phyloP scores from a whole-genome alignment of 129 eudicot species.

The Cynara cardunculus region DNA sequence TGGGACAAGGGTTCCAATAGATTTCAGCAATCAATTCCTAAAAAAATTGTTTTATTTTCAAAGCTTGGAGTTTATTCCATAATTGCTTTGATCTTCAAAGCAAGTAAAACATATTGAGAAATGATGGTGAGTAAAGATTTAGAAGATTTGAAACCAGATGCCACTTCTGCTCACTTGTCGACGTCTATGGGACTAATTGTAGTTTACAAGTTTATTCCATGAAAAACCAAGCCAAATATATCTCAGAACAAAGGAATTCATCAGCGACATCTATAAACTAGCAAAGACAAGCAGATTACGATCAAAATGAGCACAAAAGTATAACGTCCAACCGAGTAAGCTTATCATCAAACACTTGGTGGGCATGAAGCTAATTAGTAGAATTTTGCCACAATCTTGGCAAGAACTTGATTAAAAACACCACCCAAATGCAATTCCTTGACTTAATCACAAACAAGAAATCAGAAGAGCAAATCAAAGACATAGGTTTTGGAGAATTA shows the following conservation, averaged over 20 bases:
- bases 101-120: too few species aligned
- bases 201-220: not conserved
- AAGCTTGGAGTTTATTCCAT: not conserved
- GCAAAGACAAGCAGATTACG: not conserved
- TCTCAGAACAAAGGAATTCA: not conserved
- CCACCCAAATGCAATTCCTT: not conserved
- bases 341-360: slow-evolving; percentile 18
- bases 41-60: not conserved
- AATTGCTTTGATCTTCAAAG: too few species aligned
- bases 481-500: slow-evolving; percentile 7
- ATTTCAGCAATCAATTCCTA: not conserved
- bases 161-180: not conserved
- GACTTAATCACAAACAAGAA: not conserved
- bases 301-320: not conserved
- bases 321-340: not conserved
- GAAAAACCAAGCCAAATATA: not conserved
- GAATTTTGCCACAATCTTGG: not conserved
- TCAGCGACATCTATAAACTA: slow-evolving; percentile 1
- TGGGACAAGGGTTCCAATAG: not conserved
- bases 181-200: not conserved
- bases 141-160: not conserved
- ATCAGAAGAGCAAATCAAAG: slow-evolving; percentile 5
- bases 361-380: slow-evolving; percentile 8
- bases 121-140: too few species aligned
- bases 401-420: not conserved